phyloP scores from a whole-genome alignment of 306 rosid species.

The Corylus heterophylla region DNA sequence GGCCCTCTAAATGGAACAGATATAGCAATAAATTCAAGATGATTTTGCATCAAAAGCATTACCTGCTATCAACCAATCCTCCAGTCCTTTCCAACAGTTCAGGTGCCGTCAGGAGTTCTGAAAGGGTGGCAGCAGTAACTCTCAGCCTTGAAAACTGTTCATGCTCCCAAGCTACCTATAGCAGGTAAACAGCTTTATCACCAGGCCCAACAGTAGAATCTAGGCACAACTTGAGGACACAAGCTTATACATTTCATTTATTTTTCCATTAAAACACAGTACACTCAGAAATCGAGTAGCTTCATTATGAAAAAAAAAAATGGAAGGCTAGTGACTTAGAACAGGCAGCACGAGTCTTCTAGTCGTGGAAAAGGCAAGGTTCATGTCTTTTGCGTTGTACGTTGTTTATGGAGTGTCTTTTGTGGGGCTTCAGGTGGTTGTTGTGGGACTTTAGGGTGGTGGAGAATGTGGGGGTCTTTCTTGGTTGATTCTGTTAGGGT shows the following conservation, averaged over 20 bases:
- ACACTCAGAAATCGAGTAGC: constrained; percentile 1
- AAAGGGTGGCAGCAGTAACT: constrained; percentile 95
- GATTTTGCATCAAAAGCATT: constrained; percentile 21
- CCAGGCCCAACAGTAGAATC: constrained; percentile 27
- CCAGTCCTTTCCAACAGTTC: constrained; percentile 86
- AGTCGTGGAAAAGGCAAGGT: too few species aligned
- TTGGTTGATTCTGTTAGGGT: too few species aligned
- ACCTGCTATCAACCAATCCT: constrained; percentile 89
- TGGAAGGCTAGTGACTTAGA: background rate
- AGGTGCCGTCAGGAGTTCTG: constrained; percentile 77
- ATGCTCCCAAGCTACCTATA: constrained; percentile 99
- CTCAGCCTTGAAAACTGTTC: constrained; percentile 96
- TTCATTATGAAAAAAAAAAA: background rate
- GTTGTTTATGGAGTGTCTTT: too few species aligned
- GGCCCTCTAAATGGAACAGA: constrained; percentile 18
- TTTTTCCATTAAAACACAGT: constrained; percentile 4
- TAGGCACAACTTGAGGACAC: constrained; percentile 13
- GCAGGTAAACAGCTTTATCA: constrained; percentile 44
- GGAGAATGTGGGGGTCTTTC: too few species aligned
- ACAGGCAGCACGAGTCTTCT: too few species aligned
- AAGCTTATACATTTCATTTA: constrained; percentile 12
- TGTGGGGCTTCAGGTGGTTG: too few species aligned
- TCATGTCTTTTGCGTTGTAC: too few species aligned
- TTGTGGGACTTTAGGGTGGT: too few species aligned
- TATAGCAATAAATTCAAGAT: constrained; percentile 14